These are phyloP conservation scores for Diaporthe citri DNA, from an alignment of 2,329 filamentous ascomycete species.

Conservation along the genomic window DNA sequence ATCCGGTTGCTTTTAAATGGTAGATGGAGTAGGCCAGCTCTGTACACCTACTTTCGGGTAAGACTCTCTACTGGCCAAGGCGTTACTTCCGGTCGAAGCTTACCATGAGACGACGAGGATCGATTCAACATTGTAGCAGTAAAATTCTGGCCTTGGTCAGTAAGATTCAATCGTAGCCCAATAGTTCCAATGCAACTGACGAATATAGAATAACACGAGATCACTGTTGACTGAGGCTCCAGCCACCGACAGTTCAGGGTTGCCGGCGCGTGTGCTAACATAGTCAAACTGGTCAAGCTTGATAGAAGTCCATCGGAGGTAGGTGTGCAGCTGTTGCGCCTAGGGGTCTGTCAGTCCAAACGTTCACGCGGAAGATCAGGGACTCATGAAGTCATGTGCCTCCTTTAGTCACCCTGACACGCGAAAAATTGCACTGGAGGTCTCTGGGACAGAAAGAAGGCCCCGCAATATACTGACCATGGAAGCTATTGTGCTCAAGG, in stretches of 20 bases:
- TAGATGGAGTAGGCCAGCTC: slow-evolving; percentile 53
- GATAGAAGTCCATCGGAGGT: slow-evolving; percentile 54
- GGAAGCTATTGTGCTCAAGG: slow-evolving; percentile 53
- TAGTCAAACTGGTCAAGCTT: slow-evolving; percentile 55
- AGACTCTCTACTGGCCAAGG: background rate
- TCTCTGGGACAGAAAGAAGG: too few species aligned
- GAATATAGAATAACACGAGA: slow-evolving; percentile 61
- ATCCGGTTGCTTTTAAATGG: slow-evolving; percentile 46
- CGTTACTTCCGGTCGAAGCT: slow-evolving; percentile 20
- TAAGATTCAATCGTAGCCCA: background rate
- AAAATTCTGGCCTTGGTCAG: slow-evolving; percentile 56
- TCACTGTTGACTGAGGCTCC: slow-evolving; percentile 57
- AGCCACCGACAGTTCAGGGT: slow-evolving; percentile 57
- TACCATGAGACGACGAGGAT: slow-evolving; percentile 62
- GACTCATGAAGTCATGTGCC: background rate
- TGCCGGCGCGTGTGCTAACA: slow-evolving; percentile 49
- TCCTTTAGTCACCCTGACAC: background rate
- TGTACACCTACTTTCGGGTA: slow-evolving; percentile 48
- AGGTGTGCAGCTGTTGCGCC: slow-evolving; percentile 57
- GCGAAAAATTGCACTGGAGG: background rate
- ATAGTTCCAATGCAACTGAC: slow-evolving; percentile 48
- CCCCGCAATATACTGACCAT: slow-evolving; percentile 43
- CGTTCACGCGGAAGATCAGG: background rate
- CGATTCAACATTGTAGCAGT: slow-evolving; percentile 63
- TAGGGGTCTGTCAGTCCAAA: background rate